A percentile compares a stretch with the other conserved stretches of the same genome.
Evolutionary conservation across 2,329 filamentous ascomycete genomes (phyloP).

Genomic region (Bipolaris cookei): DNA sequence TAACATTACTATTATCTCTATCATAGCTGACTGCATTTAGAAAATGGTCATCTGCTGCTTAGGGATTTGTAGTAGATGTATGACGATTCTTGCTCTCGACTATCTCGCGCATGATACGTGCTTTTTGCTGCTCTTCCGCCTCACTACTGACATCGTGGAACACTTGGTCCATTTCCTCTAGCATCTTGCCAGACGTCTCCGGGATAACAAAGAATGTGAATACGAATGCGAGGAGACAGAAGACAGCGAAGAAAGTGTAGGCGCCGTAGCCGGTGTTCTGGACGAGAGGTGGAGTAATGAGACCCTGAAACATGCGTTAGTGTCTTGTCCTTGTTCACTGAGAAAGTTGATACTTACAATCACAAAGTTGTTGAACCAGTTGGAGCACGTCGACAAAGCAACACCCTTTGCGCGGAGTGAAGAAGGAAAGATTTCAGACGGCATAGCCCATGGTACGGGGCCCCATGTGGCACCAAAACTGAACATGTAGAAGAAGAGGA

Average conservation of each 20-base stretch:
- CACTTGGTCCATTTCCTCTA: constrained; percentile 50
- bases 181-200: constrained; percentile 44
- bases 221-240: constrained; percentile 42
- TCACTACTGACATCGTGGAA: constrained; percentile 47
- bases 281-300: constrained; percentile 70
- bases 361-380: constrained; percentile 70
- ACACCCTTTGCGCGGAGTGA: constrained; percentile 69
- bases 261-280: constrained; percentile 60
- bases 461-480: constrained; percentile 67
- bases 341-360: constrained; percentile 46
- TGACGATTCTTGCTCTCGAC: constrained; percentile 24
- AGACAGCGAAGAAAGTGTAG: constrained; percentile 49
- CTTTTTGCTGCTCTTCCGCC: constrained; percentile 43
- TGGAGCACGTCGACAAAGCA: constrained; percentile 66
- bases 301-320: constrained; percentile 57
- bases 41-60: not conserved
- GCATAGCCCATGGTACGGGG: constrained; percentile 57
- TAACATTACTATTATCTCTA: not conserved
- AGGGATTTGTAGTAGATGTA: not conserved
- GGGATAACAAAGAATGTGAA: constrained; percentile 47
- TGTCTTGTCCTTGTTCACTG: constrained; percentile 24
- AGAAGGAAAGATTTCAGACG: constrained; percentile 68
- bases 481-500: constrained; percentile 68
- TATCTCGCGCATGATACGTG: constrained; percentile 42
- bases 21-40: not conserved